phyloP scores from a whole-genome alignment of 2,329 filamentous ascomycete species.

The Xylariaceae sp. region DNA sequence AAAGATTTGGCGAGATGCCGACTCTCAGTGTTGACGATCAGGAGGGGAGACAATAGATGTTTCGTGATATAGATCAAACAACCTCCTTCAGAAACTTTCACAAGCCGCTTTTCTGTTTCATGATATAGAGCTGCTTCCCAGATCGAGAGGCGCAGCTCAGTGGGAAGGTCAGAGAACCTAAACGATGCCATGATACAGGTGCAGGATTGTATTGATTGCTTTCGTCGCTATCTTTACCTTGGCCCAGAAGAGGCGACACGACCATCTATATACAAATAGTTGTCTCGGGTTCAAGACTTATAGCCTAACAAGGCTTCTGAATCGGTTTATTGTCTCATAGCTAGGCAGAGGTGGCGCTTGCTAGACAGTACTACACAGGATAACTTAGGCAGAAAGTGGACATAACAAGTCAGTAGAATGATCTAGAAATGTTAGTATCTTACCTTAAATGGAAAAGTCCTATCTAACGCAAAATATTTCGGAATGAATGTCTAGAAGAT shows the following conservation, averaged over 20 bases:
- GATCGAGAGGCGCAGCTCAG: conserved; percentile 11
- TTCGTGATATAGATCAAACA: background rate
- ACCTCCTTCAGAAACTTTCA: background rate
- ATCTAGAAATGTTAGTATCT: background rate
- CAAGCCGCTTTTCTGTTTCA: conserved; percentile 7
- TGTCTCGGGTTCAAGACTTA: background rate
- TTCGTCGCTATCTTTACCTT: background rate
- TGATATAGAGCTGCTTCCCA: conserved; percentile 4
- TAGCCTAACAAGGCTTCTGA: background rate
- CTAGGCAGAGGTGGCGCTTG: background rate
- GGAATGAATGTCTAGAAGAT: background rate
- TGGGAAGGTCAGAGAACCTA: conserved; percentile 6
- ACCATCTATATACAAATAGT: background rate
- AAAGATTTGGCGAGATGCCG: conserved; percentile 10
- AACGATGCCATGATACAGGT: background rate
- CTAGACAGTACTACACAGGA: background rate
- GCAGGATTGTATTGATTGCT: background rate
- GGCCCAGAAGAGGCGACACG: background rate
- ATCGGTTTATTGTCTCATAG: background rate
- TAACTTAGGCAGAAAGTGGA: background rate
- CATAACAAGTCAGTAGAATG: background rate
- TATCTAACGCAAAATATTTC: background rate
- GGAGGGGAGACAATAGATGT: conserved; percentile 3
- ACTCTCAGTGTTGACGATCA: conserved; percentile 11
- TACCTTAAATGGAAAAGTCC: background rate